A percentile compares a stretch with the other conserved stretches of the same genome.
phyloP scores from a whole-genome alignment of 2,329 filamentous ascomycete species.

The Pestalotiopsis sp. region DNA sequence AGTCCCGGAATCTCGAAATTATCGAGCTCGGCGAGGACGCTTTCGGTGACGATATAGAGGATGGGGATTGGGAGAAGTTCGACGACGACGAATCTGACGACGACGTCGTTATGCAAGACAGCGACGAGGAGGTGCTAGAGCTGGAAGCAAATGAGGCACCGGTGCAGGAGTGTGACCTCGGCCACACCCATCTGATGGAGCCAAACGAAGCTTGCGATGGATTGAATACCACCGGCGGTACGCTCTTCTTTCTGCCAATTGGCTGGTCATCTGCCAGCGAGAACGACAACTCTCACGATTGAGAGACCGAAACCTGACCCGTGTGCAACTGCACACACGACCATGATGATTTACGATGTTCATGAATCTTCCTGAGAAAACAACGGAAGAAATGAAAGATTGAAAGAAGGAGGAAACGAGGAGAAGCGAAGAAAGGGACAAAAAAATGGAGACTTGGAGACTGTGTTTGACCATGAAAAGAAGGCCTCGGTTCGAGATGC shows the following conservation, averaged over 20 bases:
- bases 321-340: neutral
- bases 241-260: neutral
- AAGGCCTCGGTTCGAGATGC: neutral
- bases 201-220: neutral
- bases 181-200: slow-evolving; percentile 6
- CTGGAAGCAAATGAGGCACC: neutral
- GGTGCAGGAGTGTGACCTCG: slow-evolving; percentile 6
- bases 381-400: too few species aligned
- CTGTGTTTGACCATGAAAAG: neutral
- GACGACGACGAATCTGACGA: neutral
- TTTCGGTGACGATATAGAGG: neutral
- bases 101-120: neutral
- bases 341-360: neutral
- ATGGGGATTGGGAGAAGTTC: neutral
- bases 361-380: too few species aligned
- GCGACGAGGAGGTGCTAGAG: neutral
- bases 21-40: neutral
- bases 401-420: too few species aligned
- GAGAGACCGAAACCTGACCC: neutral
- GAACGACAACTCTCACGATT: neutral
- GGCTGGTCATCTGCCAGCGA: neutral
- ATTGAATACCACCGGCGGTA: neutral
- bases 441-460: too few species aligned
- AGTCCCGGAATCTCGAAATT: neutral
- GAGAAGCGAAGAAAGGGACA: too few species aligned